Evolutionary conservation across 192 early-diverging fungal genomes (phyloP).

Genomic region (Linnemannia schmuckeri): DNA sequence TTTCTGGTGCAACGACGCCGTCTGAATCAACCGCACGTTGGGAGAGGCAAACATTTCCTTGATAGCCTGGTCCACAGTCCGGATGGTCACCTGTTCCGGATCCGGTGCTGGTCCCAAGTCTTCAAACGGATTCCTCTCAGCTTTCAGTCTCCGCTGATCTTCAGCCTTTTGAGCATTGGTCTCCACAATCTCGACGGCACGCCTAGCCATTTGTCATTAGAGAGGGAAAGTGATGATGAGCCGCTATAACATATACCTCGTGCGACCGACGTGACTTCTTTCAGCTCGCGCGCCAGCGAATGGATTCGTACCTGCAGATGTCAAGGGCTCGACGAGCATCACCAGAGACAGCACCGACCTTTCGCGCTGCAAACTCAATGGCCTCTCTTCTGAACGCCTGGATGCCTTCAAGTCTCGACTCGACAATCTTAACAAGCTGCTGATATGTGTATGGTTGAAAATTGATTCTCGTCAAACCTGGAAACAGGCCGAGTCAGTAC

Average conservation of each 20-base stretch:
- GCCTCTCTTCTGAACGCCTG: slow-evolving; percentile 84
- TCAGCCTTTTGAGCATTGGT: slow-evolving; percentile 31
- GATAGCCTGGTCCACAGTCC: slow-evolving; percentile 82
- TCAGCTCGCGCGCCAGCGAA: not conserved
- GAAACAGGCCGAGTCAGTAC: not conserved
- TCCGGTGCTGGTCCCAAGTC: slow-evolving; percentile 18
- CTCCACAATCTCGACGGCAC: slow-evolving; percentile 82
- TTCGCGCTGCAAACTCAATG: slow-evolving; percentile 93
- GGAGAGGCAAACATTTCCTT: slow-evolving; percentile 91
- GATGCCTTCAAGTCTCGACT: slow-evolving; percentile 81
- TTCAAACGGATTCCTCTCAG: slow-evolving; percentile 12
- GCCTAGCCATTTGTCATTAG: slow-evolving; percentile 37
- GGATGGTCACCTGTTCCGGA: slow-evolving; percentile 69
- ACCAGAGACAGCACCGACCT: slow-evolving; percentile 95
- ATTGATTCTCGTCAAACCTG: slow-evolving; percentile 88
- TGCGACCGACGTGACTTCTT: not conserved
- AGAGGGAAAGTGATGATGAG: not conserved
- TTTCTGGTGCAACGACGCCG: slow-evolving; percentile 86
- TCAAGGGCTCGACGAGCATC: slow-evolving; percentile 96
- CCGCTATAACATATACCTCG: not conserved
- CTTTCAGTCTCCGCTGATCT: slow-evolving; percentile 22
- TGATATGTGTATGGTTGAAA: slow-evolving; percentile 93
- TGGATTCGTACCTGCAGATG: slow-evolving; percentile 80
- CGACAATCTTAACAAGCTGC: slow-evolving; percentile 90
- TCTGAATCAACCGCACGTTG: slow-evolving; percentile 77